These are phyloP conservation scores for Ceratocystis cubensis DNA, from an alignment of 2,329 filamentous ascomycete species.

Conservation along the genomic window DNA sequence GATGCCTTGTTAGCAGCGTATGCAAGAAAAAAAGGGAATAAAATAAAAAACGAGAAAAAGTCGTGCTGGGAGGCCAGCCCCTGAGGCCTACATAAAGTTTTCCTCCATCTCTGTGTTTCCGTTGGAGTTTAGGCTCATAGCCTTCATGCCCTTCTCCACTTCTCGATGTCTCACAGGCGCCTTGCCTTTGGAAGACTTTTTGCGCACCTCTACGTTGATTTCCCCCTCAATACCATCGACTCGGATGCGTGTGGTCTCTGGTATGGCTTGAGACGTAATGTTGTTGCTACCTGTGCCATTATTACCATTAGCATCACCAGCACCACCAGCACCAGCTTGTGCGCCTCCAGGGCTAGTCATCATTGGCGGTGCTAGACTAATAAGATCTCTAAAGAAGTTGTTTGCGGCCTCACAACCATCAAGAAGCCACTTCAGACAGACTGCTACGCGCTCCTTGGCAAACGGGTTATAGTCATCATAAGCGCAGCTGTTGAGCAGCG, in stretches of 20 bases:
- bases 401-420: conserved; percentile 64
- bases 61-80: background rate
- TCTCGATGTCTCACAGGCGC: conserved; percentile 21
- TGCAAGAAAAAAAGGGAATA: background rate
- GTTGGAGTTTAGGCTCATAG: conserved; percentile 16
- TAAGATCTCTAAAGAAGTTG: conserved; percentile 54
- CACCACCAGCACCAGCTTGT: background rate
- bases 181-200: conserved; percentile 16
- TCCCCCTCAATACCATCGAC: conserved; percentile 46
- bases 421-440: conserved; percentile 74
- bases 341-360: conserved; percentile 14
- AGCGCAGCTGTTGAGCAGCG: conserved; percentile 74
- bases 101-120: conserved; percentile 22
- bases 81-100: conserved; percentile 20
- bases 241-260: conserved; percentile 28
- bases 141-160: conserved; percentile 18
- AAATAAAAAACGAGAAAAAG: background rate
- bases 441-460: conserved; percentile 79
- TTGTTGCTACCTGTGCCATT: background rate
- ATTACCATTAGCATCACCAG: background rate
- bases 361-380: conserved; percentile 32
- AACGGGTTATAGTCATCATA: conserved; percentile 92
- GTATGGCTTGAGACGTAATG: conserved; percentile 2
- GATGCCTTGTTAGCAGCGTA: no score
- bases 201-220: conserved; percentile 41